A percentile compares a stretch with the other conserved stretches of the same genome.
phyloP scores from a whole-genome alignment of 2,329 filamentous ascomycete species.

The Talaromyces rugulosus region DNA sequence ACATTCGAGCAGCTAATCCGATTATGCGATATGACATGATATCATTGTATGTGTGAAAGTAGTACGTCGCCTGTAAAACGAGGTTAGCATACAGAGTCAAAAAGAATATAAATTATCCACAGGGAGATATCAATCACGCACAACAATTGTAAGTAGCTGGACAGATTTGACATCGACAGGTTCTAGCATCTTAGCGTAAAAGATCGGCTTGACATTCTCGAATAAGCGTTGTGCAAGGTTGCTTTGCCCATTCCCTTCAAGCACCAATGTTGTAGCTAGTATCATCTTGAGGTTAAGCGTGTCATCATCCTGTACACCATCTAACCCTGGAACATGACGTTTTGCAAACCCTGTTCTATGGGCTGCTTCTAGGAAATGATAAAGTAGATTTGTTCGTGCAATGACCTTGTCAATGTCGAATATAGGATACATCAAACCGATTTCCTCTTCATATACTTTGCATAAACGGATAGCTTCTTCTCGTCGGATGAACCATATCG shows the following conservation, averaged over 20 bases:
- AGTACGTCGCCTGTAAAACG: slow-evolving; percentile 59
- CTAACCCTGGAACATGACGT: slow-evolving; percentile 50
- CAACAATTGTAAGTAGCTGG: slow-evolving; percentile 52
- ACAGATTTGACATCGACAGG: slow-evolving; percentile 56
- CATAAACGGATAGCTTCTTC: slow-evolving; percentile 78
- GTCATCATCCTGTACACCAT: slow-evolving; percentile 59
- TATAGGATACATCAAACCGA: slow-evolving; percentile 88
- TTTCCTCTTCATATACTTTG: slow-evolving; percentile 79
- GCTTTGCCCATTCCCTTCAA: slow-evolving; percentile 77
- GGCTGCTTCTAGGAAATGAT: slow-evolving; percentile 68
- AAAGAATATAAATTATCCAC: slow-evolving; percentile 1
- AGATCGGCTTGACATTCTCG: slow-evolving; percentile 66
- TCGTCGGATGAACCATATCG: slow-evolving; percentile 72
- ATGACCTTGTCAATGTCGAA: slow-evolving; percentile 69
- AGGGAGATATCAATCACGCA: slow-evolving; percentile 17
- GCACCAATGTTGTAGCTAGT: slow-evolving; percentile 69
- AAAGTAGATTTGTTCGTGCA: slow-evolving; percentile 64
- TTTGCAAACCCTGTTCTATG: slow-evolving; percentile 56
- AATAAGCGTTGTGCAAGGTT: slow-evolving; percentile 69
- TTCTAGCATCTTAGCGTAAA: slow-evolving; percentile 61
- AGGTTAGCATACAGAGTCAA: neutral
- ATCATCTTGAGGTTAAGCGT: slow-evolving; percentile 77
- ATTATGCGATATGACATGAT: slow-evolving; percentile 81
- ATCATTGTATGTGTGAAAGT: slow-evolving; percentile 84
- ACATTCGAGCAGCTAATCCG: slow-evolving; percentile 75